Percentiles rank a stretch among this genome's conserved stretches.
Evolutionary conservation across 192 early-diverging fungal genomes (phyloP).

Genomic region (Funneliformis geosporum): DNA sequence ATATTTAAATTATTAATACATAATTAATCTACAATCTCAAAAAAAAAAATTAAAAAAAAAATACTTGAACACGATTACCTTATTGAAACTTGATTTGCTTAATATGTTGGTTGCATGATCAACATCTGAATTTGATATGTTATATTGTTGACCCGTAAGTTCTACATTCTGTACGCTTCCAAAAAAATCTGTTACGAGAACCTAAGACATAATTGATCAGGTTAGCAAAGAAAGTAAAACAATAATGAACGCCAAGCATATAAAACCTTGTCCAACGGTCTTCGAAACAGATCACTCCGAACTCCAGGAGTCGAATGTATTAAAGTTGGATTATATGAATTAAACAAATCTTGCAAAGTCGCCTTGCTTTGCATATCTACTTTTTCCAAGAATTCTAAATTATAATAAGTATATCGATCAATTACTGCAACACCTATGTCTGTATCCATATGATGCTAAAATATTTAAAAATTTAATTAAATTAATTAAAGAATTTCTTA

Average conservation of each 20-base stretch:
- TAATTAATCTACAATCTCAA: background rate
- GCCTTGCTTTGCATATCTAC: conserved; percentile 78
- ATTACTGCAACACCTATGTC: conserved; percentile 98
- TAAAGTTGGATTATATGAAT: conserved; percentile 72
- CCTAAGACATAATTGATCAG: conserved; percentile 37
- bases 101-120: background rate
- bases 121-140: conserved; percentile 13
- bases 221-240: background rate
- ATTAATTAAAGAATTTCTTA: background rate
- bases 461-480: background rate
- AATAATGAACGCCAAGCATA: background rate
- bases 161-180: conserved; percentile 92
- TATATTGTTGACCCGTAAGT: conserved; percentile 61
- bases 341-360: conserved; percentile 77
- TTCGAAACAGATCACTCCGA: conserved; percentile 78
- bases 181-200: conserved; percentile 93
- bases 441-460: conserved; percentile 77
- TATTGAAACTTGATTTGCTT: background rate
- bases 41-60: background rate
- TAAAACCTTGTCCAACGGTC: conserved; percentile 77
- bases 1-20: no score
- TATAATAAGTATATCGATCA: conserved; percentile 97
- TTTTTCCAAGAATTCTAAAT: conserved; percentile 88
- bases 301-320: conserved; percentile 87
- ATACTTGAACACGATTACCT: background rate